Percentiles rank a stretch among this genome's conserved stretches.
Conservation (phyloP, 768 basidiomycete genomes). For the Pilatotrama ljubarskyi region DNA sequence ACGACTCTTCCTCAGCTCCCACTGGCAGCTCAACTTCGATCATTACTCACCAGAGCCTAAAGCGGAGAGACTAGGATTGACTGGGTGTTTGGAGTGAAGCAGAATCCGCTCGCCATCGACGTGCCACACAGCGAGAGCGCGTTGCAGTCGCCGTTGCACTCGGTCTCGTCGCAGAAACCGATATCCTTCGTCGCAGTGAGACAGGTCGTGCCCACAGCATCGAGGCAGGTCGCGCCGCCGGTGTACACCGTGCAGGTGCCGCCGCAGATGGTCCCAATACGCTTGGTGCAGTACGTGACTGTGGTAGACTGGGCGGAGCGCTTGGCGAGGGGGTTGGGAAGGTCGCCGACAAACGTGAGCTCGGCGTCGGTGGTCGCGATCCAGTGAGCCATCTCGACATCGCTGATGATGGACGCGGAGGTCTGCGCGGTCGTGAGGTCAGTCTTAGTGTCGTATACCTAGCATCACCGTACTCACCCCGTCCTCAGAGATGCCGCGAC, state of each 20-base stretch:
- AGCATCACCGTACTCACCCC: not conserved
- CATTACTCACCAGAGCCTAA: not conserved
- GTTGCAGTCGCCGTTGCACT: slow-evolving; percentile 32
- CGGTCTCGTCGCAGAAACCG: slow-evolving; percentile 29
- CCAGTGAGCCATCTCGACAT: slow-evolving; percentile 13
- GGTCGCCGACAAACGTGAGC: slow-evolving; percentile 26
- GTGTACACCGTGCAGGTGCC: slow-evolving; percentile 35
- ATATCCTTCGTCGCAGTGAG: slow-evolving; percentile 33
- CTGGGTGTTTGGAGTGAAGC: slow-evolving; percentile 33
- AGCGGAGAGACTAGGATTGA: slow-evolving; percentile 25
- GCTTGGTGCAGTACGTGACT: slow-evolving; percentile 33
- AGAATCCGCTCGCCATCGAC: slow-evolving; percentile 30
- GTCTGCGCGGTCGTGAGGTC: not conserved
- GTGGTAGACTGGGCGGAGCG: slow-evolving; percentile 24
- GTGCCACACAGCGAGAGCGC: slow-evolving; percentile 26
- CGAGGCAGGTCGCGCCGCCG: slow-evolving; percentile 31
- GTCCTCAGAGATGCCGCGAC: not conserved
- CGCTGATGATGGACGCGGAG: not conserved
- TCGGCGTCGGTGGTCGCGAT: slow-evolving; percentile 24
- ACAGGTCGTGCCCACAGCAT: slow-evolving; percentile 32
- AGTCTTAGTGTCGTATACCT: not conserved
- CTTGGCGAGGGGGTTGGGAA: slow-evolving; percentile 18
- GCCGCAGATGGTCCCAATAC: slow-evolving; percentile 29
- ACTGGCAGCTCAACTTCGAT: no score
- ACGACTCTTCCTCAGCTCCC: no score